These are phyloP conservation scores for Boletus subparvulus DNA, from an alignment of 768 basidiomycete genomes.

Conservation along the genomic window DNA sequence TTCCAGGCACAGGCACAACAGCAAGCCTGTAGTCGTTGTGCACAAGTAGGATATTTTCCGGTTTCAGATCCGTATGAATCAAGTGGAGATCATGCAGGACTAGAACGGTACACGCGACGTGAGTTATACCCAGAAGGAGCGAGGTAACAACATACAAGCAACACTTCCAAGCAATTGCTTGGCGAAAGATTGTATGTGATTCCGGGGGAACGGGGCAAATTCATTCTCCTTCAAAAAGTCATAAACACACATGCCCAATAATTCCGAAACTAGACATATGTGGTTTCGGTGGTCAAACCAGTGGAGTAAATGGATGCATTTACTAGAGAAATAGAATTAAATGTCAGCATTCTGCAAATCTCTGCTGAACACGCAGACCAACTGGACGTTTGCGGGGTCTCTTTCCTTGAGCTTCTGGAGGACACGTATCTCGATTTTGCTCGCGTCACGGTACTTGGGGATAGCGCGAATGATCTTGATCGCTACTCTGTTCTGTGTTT, in stretches of 20 bases:
- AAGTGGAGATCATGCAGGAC: constrained; percentile 89
- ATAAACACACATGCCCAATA: constrained; percentile 96
- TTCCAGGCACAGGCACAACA: constrained; percentile 60
- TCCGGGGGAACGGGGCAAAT: constrained; percentile 93
- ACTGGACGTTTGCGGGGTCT: constrained; percentile 89
- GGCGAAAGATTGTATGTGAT: constrained; percentile 96
- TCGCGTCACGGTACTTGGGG: constrained; percentile 97
- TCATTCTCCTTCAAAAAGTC: constrained; percentile 99
- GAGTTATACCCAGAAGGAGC: background rate
- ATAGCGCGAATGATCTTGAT: constrained; percentile 99
- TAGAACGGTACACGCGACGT: constrained; percentile 32
- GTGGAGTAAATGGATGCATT: constrained; percentile 94
- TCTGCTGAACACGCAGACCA: constrained; percentile 35
- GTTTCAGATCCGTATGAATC: constrained; percentile 98
- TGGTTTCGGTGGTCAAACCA: constrained; percentile 98
- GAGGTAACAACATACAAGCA: constrained; percentile 65
- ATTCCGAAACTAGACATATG: constrained; percentile 94
- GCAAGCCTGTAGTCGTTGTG: constrained; percentile 72
- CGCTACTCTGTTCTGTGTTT: constrained; percentile 76
- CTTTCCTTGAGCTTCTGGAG: constrained; percentile 86
- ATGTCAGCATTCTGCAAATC: constrained; percentile 21
- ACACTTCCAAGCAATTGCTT: constrained; percentile 89
- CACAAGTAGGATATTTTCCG: constrained; percentile 96
- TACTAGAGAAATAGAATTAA: constrained; percentile 47
- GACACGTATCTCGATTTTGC: constrained; percentile 96